Evolutionary conservation across 1,284 basidiomycete genomes (phyloP).

Genomic region (Rhizoctonia solani): DNA sequence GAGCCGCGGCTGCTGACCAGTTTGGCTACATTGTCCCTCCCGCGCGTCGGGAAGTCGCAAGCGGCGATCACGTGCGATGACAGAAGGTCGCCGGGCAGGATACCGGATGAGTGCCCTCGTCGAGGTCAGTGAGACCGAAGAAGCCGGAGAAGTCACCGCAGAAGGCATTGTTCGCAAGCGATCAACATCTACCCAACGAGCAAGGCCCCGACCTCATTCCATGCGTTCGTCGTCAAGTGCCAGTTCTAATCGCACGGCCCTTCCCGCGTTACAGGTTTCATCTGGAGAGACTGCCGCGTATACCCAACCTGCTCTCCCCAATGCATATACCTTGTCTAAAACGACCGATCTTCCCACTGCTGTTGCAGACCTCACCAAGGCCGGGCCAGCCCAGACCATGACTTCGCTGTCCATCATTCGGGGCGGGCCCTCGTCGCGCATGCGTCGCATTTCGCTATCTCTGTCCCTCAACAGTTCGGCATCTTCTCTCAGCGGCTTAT

Average conservation of each 20-base stretch:
- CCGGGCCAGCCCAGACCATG: slow-evolving; percentile 83
- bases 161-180: slow-evolving; percentile 30
- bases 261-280: slow-evolving; percentile 42
- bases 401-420: slow-evolving; percentile 78
- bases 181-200: slow-evolving; percentile 35
- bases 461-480: slow-evolving; percentile 36
- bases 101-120: slow-evolving; percentile 52
- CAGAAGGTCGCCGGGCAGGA: slow-evolving; percentile 36
- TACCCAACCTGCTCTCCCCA: slow-evolving; percentile 65
- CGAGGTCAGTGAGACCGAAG: slow-evolving; percentile 51
- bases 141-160: slow-evolving; percentile 25
- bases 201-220: slow-evolving; percentile 10
- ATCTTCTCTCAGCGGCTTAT: slow-evolving; percentile 35
- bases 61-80: slow-evolving; percentile 39
- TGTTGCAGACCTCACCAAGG: slow-evolving; percentile 67
- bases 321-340: slow-evolving; percentile 54
- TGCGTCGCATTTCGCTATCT: slow-evolving; percentile 29
- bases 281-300: no score
- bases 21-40: neutral
- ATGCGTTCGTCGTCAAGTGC: slow-evolving; percentile 37
- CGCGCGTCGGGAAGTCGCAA: neutral
- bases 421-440: slow-evolving; percentile 55
- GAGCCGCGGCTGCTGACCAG: slow-evolving; percentile 25
- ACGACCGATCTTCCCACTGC: slow-evolving; percentile 51
- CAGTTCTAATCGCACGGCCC: slow-evolving; percentile 42